Base-by-base conservation (phyloP, 805 yeast species). In the Komagataella kurtzmanii region DNA sequence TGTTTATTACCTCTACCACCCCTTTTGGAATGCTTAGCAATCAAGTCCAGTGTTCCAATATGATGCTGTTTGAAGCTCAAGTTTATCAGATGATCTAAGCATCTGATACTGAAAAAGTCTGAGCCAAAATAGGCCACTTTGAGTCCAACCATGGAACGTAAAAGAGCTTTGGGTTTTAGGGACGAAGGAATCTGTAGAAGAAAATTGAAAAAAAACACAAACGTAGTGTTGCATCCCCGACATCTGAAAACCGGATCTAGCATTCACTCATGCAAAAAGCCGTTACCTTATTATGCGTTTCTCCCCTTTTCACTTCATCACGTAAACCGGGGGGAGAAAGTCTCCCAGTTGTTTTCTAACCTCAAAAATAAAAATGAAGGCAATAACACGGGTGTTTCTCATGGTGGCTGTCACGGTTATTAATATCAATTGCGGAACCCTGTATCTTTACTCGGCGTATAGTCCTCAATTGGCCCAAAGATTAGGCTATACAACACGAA, bases 91-190 rank as follows among this genome's bases (percentile, higher is more conserved):
- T 66, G 68, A 7, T 64, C 59, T 17, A 87, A 68, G 3, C 85
- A 76, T 7, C 64, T 68, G 24, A 80, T 74, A 57, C 89, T 81
- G 64, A 87, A 88, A 19, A 63, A 64, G 60, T 88, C 96, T 1
- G 89, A 77, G 0, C 96, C 96, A 63, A 88, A 88, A 60, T 79
- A 85, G 1, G 88, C 86, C 7, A 87, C 63, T 44, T 57, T 54
- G 23, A 64, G 51, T 18, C 51, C 46, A 7, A 18, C 48, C 53
- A 48, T 54, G 45, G 17, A 44, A 24, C 47, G 36, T 36, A 45
- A 30, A 8, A 2, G 1, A 30, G 40, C 40, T 10, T 30, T 10
- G 40, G 40, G 5, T 30, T 8, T 30, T 30, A 8, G 10, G 10
- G 40, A 30, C n/a, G 12, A 1, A 10, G 40, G 40, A 30, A 10